phyloP scores from a whole-genome alignment of 768 basidiomycete genomes.

The Russula dissimulans region DNA sequence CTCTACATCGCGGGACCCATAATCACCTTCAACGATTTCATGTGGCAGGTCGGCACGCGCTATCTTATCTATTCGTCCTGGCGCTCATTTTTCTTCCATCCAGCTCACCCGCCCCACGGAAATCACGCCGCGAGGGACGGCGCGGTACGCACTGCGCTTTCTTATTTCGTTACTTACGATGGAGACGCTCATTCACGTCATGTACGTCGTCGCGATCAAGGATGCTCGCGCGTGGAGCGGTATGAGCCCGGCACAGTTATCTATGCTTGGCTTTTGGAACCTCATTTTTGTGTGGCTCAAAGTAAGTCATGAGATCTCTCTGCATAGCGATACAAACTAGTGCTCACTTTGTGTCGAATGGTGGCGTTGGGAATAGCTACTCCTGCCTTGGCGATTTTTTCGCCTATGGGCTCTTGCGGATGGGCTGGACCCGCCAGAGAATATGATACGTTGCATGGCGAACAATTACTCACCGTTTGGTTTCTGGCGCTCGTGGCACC shows the following conservation, averaged over 20 bases:
- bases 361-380: constrained; percentile 43
- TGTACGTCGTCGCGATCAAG: constrained; percentile 97
- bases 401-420: constrained; percentile 85
- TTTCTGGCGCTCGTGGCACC: constrained; percentile 96
- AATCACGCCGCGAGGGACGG: constrained; percentile 32
- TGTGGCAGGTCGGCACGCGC: constrained; percentile 63
- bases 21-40: constrained; percentile 90
- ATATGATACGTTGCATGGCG: constrained; percentile 97
- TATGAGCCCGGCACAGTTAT: constrained; percentile 67
- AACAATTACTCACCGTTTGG: constrained; percentile 92
- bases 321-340: not conserved
- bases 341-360: not conserved
- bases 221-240: constrained; percentile 76
- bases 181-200: constrained; percentile 87
- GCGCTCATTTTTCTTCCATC: not conserved
- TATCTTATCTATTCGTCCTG: not conserved
- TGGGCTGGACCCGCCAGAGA: constrained; percentile 91
- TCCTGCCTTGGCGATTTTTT: constrained; percentile 96
- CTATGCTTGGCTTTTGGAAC: constrained; percentile 97
- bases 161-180: constrained; percentile 64
- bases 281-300: constrained; percentile 94
- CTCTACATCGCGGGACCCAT: constrained; percentile 96
- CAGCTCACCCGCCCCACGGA: constrained; percentile 54
- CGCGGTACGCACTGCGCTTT: constrained; percentile 65
- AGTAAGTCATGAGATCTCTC: constrained; percentile 35